Evolutionary conservation across 2,329 filamentous ascomycete genomes (phyloP).

Genomic region (Hypoxylon sp.): DNA sequence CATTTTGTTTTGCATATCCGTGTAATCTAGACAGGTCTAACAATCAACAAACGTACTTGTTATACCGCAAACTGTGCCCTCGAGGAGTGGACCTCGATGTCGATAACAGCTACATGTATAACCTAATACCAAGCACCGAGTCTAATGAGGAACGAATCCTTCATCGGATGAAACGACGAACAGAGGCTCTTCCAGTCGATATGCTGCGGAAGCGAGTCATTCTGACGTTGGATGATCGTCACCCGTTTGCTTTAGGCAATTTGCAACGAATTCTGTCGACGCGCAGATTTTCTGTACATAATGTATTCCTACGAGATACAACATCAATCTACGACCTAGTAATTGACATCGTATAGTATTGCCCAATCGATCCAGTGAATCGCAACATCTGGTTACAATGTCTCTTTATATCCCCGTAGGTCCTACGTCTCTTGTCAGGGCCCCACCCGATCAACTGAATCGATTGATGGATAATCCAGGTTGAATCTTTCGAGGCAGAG

Average conservation of each 20-base stretch:
- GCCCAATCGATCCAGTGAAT: conserved; percentile 1
- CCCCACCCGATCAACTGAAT: not conserved
- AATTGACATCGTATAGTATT: conserved; percentile 14
- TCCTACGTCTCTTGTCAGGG: conserved; percentile 9
- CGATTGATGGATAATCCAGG: not conserved
- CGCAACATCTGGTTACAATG: conserved; percentile 2
- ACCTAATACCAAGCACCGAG: not conserved
- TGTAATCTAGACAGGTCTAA: not conserved
- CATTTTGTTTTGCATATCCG: not conserved
- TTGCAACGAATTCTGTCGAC: conserved; percentile 20
- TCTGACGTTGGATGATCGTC: conserved; percentile 37
- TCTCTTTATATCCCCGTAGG: not conserved
- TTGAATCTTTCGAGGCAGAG: not conserved
- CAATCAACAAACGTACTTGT: not conserved
- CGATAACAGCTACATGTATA: not conserved
- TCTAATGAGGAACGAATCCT: conserved; percentile 7
- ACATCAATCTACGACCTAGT: conserved; percentile 10
- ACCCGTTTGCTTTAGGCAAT: conserved; percentile 37
- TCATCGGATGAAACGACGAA: conserved; percentile 19
- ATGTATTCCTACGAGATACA: not conserved
- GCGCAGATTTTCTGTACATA: not conserved
- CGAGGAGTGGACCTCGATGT: not conserved
- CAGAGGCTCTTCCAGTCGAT: not conserved
- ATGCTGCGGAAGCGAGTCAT: conserved; percentile 13
- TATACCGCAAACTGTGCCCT: not conserved